Evolutionary conservation across 75 land plant species (phyloP), one percentile per base, ranked within the genome.

Genomic region (Pinus taeda): DNA sequence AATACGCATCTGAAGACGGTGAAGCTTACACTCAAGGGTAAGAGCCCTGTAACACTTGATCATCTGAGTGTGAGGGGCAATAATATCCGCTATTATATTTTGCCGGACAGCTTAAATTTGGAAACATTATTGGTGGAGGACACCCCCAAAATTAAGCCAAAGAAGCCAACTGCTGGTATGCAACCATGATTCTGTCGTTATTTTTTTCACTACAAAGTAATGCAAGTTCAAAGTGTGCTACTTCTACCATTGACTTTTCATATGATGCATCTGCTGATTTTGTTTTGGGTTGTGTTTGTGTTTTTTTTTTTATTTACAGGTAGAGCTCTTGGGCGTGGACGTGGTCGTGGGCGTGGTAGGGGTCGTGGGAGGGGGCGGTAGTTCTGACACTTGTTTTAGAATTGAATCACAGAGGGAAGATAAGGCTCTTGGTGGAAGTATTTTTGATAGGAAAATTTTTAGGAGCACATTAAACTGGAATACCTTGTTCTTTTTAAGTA

Each of bases 1-100:
- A 95, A 95, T 80, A 91, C 98, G 15, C 98, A 95, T 81, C 79
- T 95, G 80, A 95, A 95, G 85, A 87, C 93, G 0, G 98, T 95
- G 79, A 93, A 95, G 79, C 87, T 91, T 9, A 91, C 95, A 11
- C 63, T 95, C 79, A 90, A 88, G 80, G 98, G 98, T 33, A 95
- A 91, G 61, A 89, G 87, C 80, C 96, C 98, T 21, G 92, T 93
- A 12, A 84, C 90, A 4, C 77, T 95, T 9, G 98, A 95, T 80
- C 98, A 93, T 77, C 82, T 94, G 11, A 94, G 97, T 79, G 90
- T 94, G 59, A 86, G 96, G 61, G 97, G 97, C 14, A 94, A 90
- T 91, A 93, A 93, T 61, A 94, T 94, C 45, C 83, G 97, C 1
- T 94, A 94, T 78, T 93, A 90, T 71, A 95, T 95, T 37, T 91